A percentile compares a stretch with the other conserved stretches of the same genome.
Conservation (phyloP, 2,329 filamentous ascomycete genomes). For the Penicillium sp. region DNA sequence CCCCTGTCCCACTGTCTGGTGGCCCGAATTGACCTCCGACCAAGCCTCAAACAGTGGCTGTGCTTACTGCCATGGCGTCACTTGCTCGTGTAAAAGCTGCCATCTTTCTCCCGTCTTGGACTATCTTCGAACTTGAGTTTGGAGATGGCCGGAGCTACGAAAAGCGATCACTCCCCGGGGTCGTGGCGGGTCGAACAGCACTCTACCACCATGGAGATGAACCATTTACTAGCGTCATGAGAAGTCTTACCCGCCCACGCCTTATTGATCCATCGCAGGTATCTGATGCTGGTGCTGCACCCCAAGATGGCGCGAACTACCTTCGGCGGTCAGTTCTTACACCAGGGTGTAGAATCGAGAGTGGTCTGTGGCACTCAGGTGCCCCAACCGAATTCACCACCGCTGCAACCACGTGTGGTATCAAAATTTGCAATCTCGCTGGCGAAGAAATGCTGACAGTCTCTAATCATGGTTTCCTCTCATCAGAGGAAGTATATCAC, state of each 20-base stretch:
- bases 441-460: constrained; percentile 10
- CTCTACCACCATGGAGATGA: constrained; percentile 13
- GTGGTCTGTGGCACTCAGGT: constrained; percentile 5
- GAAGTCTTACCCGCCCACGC: constrained; percentile 5
- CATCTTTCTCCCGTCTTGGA: constrained; percentile 13
- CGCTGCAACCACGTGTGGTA: constrained; percentile 8
- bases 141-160: constrained; percentile 10
- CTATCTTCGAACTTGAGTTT: constrained; percentile 10
- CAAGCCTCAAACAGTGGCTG: constrained; percentile 1
- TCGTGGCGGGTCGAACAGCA: constrained; percentile 12
- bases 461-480: constrained; percentile 6
- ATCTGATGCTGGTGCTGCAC: not conserved
- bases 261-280: constrained; percentile 1
- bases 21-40: constrained; percentile 7
- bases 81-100: constrained; percentile 12
- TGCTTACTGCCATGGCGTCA: constrained; percentile 6
- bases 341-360: constrained; percentile 12
- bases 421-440: constrained; percentile 6
- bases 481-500: constrained; percentile 6
- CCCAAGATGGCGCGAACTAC: constrained; percentile 15
- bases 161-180: constrained; percentile 8
- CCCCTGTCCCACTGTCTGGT: constrained; percentile 8
- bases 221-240: constrained; percentile 6
- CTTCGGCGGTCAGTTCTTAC: constrained; percentile 6
- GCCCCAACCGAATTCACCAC: constrained; percentile 2